Base-by-base conservation (phyloP, 2,329 filamentous ascomycete genomes). In the Phialophora tarda region DNA sequence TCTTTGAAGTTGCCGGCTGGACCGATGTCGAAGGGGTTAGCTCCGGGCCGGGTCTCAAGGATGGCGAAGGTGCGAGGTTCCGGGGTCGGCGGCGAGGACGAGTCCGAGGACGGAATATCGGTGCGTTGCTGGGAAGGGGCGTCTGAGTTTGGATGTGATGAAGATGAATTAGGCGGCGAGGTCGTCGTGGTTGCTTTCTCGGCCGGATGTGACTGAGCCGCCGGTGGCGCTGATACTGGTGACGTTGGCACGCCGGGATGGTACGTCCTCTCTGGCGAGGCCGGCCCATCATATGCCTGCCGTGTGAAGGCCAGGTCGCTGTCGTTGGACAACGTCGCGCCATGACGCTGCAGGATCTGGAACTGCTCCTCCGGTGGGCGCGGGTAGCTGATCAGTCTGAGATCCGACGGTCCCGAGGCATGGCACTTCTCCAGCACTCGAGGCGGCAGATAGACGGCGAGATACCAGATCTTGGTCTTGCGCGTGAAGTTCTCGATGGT, bases 1-100 rank as follows among this genome's bases (percentile, higher is more conserved):
- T 89, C 85, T 70, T 87, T 86, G 79, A 93, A 89, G 74, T 98
- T 98, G 30, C 82, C 79, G 68, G 85, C 82, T 8, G 80, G 79
- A 1, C 91, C 91, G 0, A 95, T 80, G 72, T 96, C 87, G 88
- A 92, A 99, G 0, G 92, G 92, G 71, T 97, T 97, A 72, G 95
- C 89, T 10, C 91, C 89, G 0, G 86, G 84, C 2, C 87, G 82
- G 0, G 90, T 91, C 67, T 86, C 84, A 1, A 97, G 81, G 48
- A 98, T 89, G 12, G 91, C 92, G 75, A 96, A 98, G 11, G 86
- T 90, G 30, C 89, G 85, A 26, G 17, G n/a, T 50, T 50, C 47
- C 0, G 12, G 34, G 4, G 80, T 82, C 26, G 87, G 86, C 2
- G 81, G 51, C 41, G 53, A 38, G 14, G 55, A 38, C 12, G 54